Conservation (phyloP, 345 rosid genomes). For the Toxicodendron radicans region DNA sequence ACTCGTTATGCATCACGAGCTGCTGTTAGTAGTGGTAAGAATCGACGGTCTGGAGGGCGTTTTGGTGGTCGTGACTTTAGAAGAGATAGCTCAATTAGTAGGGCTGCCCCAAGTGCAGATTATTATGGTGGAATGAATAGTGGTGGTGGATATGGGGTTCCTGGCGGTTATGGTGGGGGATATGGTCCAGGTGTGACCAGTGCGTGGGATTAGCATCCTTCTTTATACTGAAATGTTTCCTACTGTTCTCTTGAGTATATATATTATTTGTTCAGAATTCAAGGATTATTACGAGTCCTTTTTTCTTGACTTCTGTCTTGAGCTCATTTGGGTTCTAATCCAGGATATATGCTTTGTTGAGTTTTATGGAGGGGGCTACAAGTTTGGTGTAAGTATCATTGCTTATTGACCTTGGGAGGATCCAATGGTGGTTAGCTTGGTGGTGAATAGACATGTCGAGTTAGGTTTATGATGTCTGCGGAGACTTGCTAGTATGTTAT, state of each 20-base stretch:
- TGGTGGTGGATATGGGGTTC: constrained; percentile 25
- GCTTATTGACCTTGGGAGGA: neutral
- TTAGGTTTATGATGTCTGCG: neutral
- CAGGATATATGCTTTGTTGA: neutral
- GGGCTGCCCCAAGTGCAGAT: constrained; percentile 18
- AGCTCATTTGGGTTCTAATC: neutral
- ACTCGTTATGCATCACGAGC: constrained; percentile 41
- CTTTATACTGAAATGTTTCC: constrained; percentile 6
- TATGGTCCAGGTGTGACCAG: constrained; percentile 38
- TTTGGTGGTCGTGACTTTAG: constrained; percentile 58
- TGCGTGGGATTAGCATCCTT: constrained; percentile 45
- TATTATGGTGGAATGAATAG: constrained; percentile 34
- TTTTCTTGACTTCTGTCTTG: neutral
- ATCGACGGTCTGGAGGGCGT: constrained; percentile 40
- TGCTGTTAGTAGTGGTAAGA: constrained; percentile 39
- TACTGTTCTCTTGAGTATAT: constrained; percentile 1
- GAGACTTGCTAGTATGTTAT: neutral
- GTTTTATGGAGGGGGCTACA: neutral
- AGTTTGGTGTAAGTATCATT: neutral
- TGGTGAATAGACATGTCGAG: neutral
- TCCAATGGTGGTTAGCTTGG: neutral
- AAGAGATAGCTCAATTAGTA: constrained; percentile 37
- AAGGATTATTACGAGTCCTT: constrained; percentile 4
- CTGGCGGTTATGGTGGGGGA: constrained; percentile 27
- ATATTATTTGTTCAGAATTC: constrained; percentile 11